These are phyloP conservation scores for Coemansia sp. DNA, from an alignment of 192 early-diverging fungal genomes.

Conservation along the genomic window DNA sequence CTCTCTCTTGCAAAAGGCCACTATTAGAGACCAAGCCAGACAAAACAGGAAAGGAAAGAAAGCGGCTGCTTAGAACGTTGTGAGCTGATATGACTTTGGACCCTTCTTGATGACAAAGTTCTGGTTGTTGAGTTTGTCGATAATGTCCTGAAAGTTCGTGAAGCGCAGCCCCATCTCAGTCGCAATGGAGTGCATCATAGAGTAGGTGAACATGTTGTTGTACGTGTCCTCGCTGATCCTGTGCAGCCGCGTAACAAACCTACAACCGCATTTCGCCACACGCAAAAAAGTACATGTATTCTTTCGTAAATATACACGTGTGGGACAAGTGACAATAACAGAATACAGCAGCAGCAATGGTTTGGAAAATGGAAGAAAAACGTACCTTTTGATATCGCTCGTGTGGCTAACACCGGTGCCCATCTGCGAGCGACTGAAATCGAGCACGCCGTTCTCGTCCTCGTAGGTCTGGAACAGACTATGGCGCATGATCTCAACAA, in stretches of 20 bases:
- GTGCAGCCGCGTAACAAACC: slow-evolving; percentile 62
- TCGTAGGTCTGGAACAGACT: slow-evolving; percentile 63
- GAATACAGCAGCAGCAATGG: background rate
- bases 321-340: slow-evolving; percentile 9
- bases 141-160: slow-evolving; percentile 63
- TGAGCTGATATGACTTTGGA: slow-evolving; percentile 62
- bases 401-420: slow-evolving; percentile 59
- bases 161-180: slow-evolving; percentile 58
- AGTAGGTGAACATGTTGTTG: slow-evolving; percentile 67
- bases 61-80: slow-evolving; percentile 28
- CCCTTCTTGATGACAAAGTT: slow-evolving; percentile 74
- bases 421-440: slow-evolving; percentile 64
- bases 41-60: background rate
- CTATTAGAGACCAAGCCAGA: too few relatives aligned
- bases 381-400: slow-evolving; percentile 61
- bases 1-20: too few relatives aligned
- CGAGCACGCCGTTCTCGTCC: slow-evolving; percentile 58
- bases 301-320: background rate
- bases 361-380: background rate
- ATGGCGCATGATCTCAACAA: slow-evolving; percentile 75
- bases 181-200: slow-evolving; percentile 63
- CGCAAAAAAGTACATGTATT: background rate
- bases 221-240: slow-evolving; percentile 58
- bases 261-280: slow-evolving; percentile 1
- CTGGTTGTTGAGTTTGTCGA: slow-evolving; percentile 74